Conservation (phyloP, 306 rosid genomes). For the Begonia loranthoides region DNA sequence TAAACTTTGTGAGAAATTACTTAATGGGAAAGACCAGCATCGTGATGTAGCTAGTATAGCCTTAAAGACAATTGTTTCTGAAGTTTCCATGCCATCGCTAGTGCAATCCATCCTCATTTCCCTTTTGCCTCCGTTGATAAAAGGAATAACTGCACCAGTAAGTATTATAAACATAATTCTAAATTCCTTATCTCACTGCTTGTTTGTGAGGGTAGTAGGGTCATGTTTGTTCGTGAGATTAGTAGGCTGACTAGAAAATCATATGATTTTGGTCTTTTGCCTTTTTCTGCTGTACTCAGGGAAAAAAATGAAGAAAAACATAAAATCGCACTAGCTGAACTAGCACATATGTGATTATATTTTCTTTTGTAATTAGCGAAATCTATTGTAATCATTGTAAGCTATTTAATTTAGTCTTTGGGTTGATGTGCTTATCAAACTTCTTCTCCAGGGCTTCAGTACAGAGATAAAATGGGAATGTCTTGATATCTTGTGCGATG, state of each 20-base stretch:
- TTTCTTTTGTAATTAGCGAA: too few relatives aligned
- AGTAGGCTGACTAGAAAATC: too few relatives aligned
- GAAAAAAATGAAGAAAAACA: too few relatives aligned
- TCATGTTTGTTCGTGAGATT: too few relatives aligned
- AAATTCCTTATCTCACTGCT: too few relatives aligned
- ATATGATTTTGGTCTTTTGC: too few relatives aligned
- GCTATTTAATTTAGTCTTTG: constrained; percentile 2
- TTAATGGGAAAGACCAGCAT: constrained; percentile 84
- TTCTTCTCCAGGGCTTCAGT: constrained; percentile 43
- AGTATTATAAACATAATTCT: too few relatives aligned
- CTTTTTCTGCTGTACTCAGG: too few relatives aligned
- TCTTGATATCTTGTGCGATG: constrained; percentile 76
- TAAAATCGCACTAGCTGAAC: too few relatives aligned
- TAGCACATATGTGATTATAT: too few relatives aligned
- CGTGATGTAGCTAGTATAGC: constrained; percentile 97
- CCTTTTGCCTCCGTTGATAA: constrained; percentile 60
- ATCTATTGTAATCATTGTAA: background rate
- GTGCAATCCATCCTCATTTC: constrained; percentile 68
- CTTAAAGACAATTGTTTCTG: constrained; percentile 88
- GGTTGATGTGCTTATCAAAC: constrained; percentile 9
- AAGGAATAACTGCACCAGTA: constrained; percentile 72
- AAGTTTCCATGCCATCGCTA: constrained; percentile 69
- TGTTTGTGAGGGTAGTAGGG: too few relatives aligned
- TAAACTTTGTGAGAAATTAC: constrained; percentile 70
- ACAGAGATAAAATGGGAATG: constrained; percentile 85